Base-by-base conservation (phyloP, 2,329 filamentous ascomycete genomes). In the Dothidotthia symphoricarpi region DNA sequence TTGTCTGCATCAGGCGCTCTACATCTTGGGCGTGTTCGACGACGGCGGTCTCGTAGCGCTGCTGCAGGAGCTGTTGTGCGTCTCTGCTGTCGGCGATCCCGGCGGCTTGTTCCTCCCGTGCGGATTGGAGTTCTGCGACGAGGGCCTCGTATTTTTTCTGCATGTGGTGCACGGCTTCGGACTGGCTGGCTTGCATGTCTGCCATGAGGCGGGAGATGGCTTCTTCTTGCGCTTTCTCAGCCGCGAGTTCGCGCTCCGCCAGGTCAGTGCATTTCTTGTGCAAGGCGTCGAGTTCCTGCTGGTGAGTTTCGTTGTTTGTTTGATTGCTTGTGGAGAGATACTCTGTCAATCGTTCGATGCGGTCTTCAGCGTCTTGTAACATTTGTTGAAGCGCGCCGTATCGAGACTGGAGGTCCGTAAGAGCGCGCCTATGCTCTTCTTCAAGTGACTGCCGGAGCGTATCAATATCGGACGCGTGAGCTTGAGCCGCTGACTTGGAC, bases 121-220 rank as follows among this genome's bases (percentile, higher is more conserved):
- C 31, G 8, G 41, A 42, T 30, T 62, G 52, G 3, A 61, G 26
- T 15, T 59, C 36, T 16, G 48, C 45, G 2, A 41, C 29, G 5
- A 65, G 49, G 5, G 47, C 53, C 27, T 65, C 58, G 28, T 60
- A 55, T 32, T 66, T 63, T 42, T 57, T 59, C 34, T 61, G 60
- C 19, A 67, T 28, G 26, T 63, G 57, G 32, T 62, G 55, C 2
- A 64, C 52, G 13, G 62, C 59, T 25, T 66, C 60, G 3, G 49
- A 45, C 16, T 57, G 55, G 31, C 57, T 62, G 9, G 56, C 48
- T 36, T 65, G 59, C 61, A 67, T 65, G 28, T 55, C 55, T 1
- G 47, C 27, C 56, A 62, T 66, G 3, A 67, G 41, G 36, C 64
- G 61, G 6, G 55, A 50, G n/a, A 67, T 64, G 10, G 61, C 62